Evolutionary conservation across 2,329 filamentous ascomycete species (phyloP), one percentile per base, ranked within the genome.

Genomic region (Plectosphaerella plurivora): DNA sequence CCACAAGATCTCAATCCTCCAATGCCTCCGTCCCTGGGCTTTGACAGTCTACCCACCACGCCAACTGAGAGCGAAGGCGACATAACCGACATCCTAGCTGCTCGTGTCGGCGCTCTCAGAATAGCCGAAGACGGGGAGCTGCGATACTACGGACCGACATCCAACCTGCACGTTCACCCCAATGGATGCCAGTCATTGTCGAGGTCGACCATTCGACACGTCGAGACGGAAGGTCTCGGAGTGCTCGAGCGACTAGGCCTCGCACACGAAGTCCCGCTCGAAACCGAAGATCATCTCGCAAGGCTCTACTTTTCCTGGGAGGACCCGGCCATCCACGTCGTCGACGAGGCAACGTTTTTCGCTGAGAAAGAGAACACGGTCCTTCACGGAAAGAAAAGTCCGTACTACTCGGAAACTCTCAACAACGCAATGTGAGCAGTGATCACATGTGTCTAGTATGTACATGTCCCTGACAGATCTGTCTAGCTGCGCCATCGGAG

Each of bases 371-470:
- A 61, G 7, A 59, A 62, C 8, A 61, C 60, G 3, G 14, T 50
- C 20, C 16, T 47, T 9, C 35, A 53, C 5, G 52, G 52, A 2
- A 52, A 51, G 1, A 51, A 22, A 4, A 61, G 53, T 6, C 59
- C 61, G 1, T 65, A 64, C 45, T 65, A 62, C 45, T 65, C 62
- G 0, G 62, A 65, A 28, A 56, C 63, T 1, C 49, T 65, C 8
- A 59, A 56, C 1, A 65, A 64, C 15, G 59, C 63, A 24, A 63
- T 65, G 63, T 61, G 11, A 52, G 61, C 54, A 49, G 39, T 47
- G 33, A 10, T 24, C 37, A 18, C 22, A 5, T 14, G 37, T 9
- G 37, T 39, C 37, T 14, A 39, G 16, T 14, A 39, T 5, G 37
- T 39, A n/a, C 22, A 44, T 44, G 41, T 44, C 41, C n/a, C 41